phyloP scores from a whole-genome alignment of 805 yeast species.

The Kregervanrija fluxuum region DNA sequence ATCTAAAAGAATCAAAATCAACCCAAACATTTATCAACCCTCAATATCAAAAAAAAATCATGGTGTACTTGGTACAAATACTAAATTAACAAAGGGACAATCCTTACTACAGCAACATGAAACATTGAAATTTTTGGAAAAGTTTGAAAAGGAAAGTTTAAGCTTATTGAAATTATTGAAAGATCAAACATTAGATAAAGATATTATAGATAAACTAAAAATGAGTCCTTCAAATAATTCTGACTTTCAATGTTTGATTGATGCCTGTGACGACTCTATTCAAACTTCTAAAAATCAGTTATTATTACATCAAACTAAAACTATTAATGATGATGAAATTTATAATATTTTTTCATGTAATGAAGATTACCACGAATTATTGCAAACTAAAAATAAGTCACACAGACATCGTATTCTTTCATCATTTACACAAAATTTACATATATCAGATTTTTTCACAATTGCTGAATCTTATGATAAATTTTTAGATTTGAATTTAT shows the following conservation, averaged over 20 bases:
- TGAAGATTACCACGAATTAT: slow-evolving; percentile 7
- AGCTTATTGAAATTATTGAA: slow-evolving; percentile 13
- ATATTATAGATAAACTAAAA: slow-evolving; percentile 13
- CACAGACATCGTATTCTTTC: slow-evolving; percentile 7
- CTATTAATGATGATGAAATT: slow-evolving; percentile 9
- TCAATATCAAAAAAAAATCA: slow-evolving; percentile 17
- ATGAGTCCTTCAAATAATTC: slow-evolving; percentile 5
- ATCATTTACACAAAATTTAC: slow-evolving; percentile 35
- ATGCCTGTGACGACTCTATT: too few species aligned
- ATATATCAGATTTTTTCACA: slow-evolving; percentile 43
- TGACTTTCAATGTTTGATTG: too few species aligned
- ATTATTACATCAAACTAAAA: neutral
- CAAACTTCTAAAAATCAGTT: too few species aligned
- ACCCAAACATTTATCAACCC: slow-evolving; percentile 46
- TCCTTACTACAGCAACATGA: slow-evolving; percentile 63
- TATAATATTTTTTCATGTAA: slow-evolving; percentile 27
- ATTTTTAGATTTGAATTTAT: slow-evolving; percentile 46
- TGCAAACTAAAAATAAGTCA: slow-evolving; percentile 9
- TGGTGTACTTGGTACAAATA: slow-evolving; percentile 25
- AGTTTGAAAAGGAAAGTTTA: slow-evolving; percentile 32
- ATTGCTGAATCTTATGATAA: slow-evolving; percentile 61
- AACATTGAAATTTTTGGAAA: slow-evolving; percentile 40
- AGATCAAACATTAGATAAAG: neutral
- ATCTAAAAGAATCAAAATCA: slow-evolving; percentile 49
- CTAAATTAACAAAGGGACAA: slow-evolving; percentile 42